Evolutionary conservation across 306 rosid genomes (phyloP).

Genomic region (Cyamopsis tetragonoloba): DNA sequence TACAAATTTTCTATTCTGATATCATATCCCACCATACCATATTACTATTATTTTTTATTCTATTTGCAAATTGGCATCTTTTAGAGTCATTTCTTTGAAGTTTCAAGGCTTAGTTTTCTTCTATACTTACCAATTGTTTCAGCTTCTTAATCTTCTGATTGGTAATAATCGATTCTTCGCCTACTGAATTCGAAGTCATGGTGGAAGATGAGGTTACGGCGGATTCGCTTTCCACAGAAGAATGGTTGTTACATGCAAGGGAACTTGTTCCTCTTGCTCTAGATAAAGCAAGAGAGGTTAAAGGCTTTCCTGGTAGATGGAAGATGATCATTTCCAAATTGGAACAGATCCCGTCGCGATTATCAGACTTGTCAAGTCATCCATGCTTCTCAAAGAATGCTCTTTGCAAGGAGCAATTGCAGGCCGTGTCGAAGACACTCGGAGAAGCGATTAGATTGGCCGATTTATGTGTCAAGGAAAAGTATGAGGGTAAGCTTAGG

Average conservation of each 20-base stretch:
- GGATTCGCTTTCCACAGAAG: conserved; percentile 52
- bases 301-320: conserved; percentile 75
- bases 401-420: conserved; percentile 90
- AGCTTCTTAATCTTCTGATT: conserved; percentile 17
- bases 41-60: too few species aligned
- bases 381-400: conserved; percentile 86
- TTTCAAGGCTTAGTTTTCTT: conserved; percentile 30
- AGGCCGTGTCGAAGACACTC: conserved; percentile 59
- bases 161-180: conserved; percentile 8
- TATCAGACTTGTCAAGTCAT: conserved; percentile 85
- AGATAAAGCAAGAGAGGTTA: conserved; percentile 63
- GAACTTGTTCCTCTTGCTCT: conserved; percentile 72
- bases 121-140: conserved; percentile 29
- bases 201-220: conserved; percentile 52
- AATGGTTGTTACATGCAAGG: conserved; percentile 55
- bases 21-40: too few species aligned
- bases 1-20: conserved; percentile 28
- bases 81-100: conserved; percentile 30
- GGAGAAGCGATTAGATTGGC: conserved; percentile 49
- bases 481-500: conserved; percentile 77
- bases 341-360: conserved; percentile 69
- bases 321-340: conserved; percentile 73
- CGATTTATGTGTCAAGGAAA: conserved; percentile 61
- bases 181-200: conserved; percentile 50
- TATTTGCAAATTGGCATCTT: conserved; percentile 26